Base-by-base conservation (phyloP, 495 filamentous ascomycete genomes). In the Penicillium egyptiacum region DNA sequence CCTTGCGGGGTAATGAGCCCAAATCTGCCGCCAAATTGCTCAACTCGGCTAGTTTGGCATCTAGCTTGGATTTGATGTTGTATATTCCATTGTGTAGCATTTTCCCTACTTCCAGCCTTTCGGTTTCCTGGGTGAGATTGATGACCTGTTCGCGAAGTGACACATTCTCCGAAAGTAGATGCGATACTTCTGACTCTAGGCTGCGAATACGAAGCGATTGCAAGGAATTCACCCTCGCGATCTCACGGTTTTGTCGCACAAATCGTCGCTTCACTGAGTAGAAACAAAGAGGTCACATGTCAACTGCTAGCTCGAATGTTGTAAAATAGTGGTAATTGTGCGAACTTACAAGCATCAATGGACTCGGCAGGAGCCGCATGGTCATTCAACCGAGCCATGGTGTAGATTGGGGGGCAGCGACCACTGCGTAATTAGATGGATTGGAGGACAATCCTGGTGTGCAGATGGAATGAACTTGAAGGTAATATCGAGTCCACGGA, bases 381-480 rank as follows among this genome's bases (percentile, higher is more conserved):
- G 72, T 97, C 94, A 77, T 97, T 97, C 66, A 98, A 81, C 70
- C 93, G 83, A 70, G 93, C 93, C 93, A 98, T 96, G 58, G 16
- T 70, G 50, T 56, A 51, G 30, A 43, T 17, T 22, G 28, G 50
- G 23, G 45, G 39, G n/a, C 43, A 42, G 43, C 22, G 25, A 31
- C 37, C 40, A 51, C 56, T 41, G 56, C 41, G 39, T 55, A 17
- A 23, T 22, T 23, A 20, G 19, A 44, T 7, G 23, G 17, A 28
- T 39, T 37, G 28, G 11, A 22, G 39, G 30, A 26, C 35, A 53
- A 31, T 53, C n/a, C n/a, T 28, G 22, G 22, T 55, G 26, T 28
- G 17, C 22, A 23, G 50, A 5, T 47, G 39, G 10, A 42, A 42
- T 41, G 25, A 16, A 53, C 17, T 19, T 19, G 11, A 9, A 22